Evolutionary conservation across 2,329 filamentous ascomycete species (phyloP).

Genomic region (Pseudogymnoascus sp.): DNA sequence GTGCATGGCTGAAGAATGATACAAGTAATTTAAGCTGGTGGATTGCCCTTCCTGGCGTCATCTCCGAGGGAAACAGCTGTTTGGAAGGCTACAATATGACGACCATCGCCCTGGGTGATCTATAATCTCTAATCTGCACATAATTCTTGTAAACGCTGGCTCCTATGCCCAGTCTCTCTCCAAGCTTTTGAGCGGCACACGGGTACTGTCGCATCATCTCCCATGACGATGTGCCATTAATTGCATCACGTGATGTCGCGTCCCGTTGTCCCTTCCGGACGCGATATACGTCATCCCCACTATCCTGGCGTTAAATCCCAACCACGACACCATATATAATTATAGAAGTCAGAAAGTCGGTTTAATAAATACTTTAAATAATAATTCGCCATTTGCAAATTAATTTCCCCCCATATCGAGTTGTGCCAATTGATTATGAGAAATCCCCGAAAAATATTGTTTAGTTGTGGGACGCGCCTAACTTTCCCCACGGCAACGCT

Average conservation of each 20-base stretch:
- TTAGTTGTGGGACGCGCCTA: constrained; percentile 7
- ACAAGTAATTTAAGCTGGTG: constrained; percentile 1
- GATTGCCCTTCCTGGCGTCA: not conserved
- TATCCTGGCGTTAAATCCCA: not conserved
- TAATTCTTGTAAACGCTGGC: not conserved
- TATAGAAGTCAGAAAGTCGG: not conserved
- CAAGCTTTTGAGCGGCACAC: not conserved
- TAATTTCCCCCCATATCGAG: not conserved
- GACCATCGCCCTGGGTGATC: not conserved
- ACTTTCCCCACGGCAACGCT: constrained; percentile 7
- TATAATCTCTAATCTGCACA: not conserved
- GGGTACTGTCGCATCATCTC: constrained; percentile 1
- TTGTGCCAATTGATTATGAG: not conserved
- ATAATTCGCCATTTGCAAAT: not conserved
- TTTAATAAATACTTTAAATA: not conserved
- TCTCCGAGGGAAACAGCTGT: not conserved
- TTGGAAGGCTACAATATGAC: not conserved
- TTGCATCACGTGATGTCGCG: not conserved
- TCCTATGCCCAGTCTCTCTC: not conserved
- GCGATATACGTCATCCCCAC: constrained; percentile 6
- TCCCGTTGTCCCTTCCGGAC: not conserved
- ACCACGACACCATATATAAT: not conserved
- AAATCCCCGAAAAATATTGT: not conserved
- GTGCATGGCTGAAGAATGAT: not conserved
- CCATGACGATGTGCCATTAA: not conserved